These are phyloP conservation scores for Corymbia maculata DNA, from an alignment of 345 rosid genomes.

Conservation along the genomic window DNA sequence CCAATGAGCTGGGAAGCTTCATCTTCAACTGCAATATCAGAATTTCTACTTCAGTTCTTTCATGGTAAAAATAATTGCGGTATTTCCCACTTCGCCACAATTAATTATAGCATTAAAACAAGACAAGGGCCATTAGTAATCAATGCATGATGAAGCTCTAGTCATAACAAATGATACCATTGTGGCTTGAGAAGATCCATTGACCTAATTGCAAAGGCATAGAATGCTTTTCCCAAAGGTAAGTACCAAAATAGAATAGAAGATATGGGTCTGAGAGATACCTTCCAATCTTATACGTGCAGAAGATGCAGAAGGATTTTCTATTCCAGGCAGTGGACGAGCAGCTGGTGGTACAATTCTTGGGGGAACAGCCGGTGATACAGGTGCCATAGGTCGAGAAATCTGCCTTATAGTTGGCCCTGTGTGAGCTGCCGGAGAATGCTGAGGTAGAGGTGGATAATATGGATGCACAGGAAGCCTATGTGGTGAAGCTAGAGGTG, in stretches of 20 bases:
- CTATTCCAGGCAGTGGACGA: background rate
- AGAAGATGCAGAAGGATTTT: background rate
- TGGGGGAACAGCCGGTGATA: background rate
- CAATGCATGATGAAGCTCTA: background rate
- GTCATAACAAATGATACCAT: background rate
- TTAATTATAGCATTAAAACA: background rate
- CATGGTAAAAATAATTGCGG: background rate
- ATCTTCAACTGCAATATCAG: conserved; percentile 4
- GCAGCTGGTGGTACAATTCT: background rate
- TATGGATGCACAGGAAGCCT: background rate
- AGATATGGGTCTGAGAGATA: background rate
- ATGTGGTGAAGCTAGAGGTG: background rate
- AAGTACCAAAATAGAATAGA: background rate
- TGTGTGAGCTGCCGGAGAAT: background rate
- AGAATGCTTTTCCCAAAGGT: background rate
- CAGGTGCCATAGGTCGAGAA: background rate
- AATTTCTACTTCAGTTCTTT: background rate
- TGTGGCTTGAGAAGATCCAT: background rate
- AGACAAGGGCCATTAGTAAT: background rate
- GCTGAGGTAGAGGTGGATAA: background rate
- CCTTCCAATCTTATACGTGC: background rate
- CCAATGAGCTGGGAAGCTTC: conserved; percentile 8
- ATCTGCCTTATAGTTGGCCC: background rate
- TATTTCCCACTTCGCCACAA: background rate
- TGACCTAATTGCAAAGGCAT: background rate